Evolutionary conservation across 108 stramenopile genomes (phyloP).

Genomic region (Nitzschia putrida): DNA sequence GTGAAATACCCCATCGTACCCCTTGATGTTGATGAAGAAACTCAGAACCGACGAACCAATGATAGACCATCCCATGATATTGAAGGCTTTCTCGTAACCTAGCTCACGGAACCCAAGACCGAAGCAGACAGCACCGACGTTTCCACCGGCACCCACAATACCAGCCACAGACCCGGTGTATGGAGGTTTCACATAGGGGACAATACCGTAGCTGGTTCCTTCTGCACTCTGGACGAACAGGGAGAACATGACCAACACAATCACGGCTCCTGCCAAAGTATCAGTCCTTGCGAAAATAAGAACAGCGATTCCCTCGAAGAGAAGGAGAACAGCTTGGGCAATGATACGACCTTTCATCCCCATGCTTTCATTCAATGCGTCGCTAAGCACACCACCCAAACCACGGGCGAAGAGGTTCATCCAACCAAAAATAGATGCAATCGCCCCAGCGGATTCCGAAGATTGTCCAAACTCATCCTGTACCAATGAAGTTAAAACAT

Average conservation of each 20-base stretch:
- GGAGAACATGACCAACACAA: slow-evolving; percentile 74
- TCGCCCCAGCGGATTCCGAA: slow-evolving; percentile 66
- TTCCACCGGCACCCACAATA: slow-evolving; percentile 85
- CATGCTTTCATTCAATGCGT: slow-evolving; percentile 47
- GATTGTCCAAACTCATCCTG: slow-evolving; percentile 63
- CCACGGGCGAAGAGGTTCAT: slow-evolving; percentile 85
- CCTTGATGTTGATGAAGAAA: slow-evolving; percentile 53
- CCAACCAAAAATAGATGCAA: slow-evolving; percentile 80
- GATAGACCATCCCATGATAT: slow-evolving; percentile 50
- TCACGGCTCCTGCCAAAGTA: slow-evolving; percentile 56
- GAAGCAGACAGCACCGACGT: slow-evolving; percentile 62
- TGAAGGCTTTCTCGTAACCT: slow-evolving; percentile 43
- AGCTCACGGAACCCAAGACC: slow-evolving; percentile 63
- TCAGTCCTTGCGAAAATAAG: slow-evolving; percentile 57
- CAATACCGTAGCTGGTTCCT: slow-evolving; percentile 78
- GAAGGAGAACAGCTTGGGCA: slow-evolving; percentile 55
- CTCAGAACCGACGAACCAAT: slow-evolving; percentile 37
- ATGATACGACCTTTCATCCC: slow-evolving; percentile 82
- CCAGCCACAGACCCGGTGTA: slow-evolving; percentile 73
- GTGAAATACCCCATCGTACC: slow-evolving; percentile 42
- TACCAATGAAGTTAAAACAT: not conserved
- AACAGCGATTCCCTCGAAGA: slow-evolving; percentile 68
- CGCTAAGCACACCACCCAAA: slow-evolving; percentile 61
- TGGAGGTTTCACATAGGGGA: slow-evolving; percentile 73
- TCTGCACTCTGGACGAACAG: slow-evolving; percentile 78